phyloP scores from a whole-genome alignment of 371 early-diverging fungal genomes.

The Encephalitozoon romaleae region DNA sequence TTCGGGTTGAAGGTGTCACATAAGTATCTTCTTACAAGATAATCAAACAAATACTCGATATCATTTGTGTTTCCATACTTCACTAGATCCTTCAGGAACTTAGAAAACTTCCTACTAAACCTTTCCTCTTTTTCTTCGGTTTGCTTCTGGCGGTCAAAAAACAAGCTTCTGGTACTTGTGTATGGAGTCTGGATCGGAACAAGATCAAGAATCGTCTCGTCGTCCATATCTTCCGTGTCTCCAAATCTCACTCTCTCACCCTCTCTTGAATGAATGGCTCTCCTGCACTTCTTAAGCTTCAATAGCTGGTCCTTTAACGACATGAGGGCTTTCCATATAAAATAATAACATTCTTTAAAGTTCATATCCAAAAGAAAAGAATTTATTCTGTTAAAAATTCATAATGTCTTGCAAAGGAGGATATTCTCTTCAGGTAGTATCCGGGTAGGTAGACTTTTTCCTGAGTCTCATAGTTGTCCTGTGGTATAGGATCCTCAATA shows the following conservation, averaged over 20 bases:
- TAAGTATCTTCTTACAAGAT: constrained; percentile 39
- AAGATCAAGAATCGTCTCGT: constrained; percentile 29
- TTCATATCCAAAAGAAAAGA: background rate
- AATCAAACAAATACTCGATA: constrained; percentile 42
- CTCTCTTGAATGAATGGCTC: background rate
- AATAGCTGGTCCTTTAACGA: constrained; percentile 35
- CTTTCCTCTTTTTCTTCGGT: constrained; percentile 32
- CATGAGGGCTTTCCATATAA: background rate
- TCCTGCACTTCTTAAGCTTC: constrained; percentile 11
- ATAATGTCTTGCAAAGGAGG: background rate
- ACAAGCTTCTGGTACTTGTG: constrained; percentile 12
- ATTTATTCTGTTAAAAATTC: background rate
- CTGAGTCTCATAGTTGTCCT: background rate
- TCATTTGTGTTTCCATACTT: background rate
- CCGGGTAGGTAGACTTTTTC: background rate
- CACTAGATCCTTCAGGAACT: constrained; percentile 26
- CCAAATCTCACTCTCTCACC: constrained; percentile 7
- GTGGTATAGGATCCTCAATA: background rate
- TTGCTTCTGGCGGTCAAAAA: constrained; percentile 40
- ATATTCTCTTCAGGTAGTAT: background rate
- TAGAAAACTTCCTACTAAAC: constrained; percentile 37
- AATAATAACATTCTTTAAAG: background rate
- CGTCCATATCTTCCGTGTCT: constrained; percentile 31
- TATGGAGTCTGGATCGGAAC: constrained; percentile 22
- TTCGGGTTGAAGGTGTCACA: constrained; percentile 38